A percentile compares a stretch with the other conserved stretches of the same genome.
Evolutionary conservation across 2,329 filamentous ascomycete genomes (phyloP).

Genomic region (Nannizziopsis barbatae): DNA sequence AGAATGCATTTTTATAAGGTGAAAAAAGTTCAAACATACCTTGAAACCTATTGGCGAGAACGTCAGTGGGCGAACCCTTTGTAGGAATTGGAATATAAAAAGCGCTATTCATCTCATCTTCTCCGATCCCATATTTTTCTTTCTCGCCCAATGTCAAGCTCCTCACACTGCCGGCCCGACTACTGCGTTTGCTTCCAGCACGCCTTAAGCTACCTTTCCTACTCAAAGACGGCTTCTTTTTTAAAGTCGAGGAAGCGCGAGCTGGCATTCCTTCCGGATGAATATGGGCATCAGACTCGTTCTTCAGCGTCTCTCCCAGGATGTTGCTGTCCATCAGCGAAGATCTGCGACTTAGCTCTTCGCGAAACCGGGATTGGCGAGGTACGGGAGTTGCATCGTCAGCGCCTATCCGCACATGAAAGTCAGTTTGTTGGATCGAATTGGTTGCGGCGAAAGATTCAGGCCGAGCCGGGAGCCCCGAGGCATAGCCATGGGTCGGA

Average conservation of each 20-base stretch:
- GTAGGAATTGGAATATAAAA: conserved; percentile 88
- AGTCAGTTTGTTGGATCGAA: conserved; percentile 24
- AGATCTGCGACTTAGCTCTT: conserved; percentile 32
- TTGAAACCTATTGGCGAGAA: conserved; percentile 78
- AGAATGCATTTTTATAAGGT: conserved; percentile 5
- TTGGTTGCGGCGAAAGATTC: conserved; percentile 31
- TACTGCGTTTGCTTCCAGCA: conserved; percentile 67
- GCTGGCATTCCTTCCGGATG: conserved; percentile 29
- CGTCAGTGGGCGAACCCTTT: conserved; percentile 73
- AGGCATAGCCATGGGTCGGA: conserved; percentile 23
- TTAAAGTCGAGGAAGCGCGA: conserved; percentile 55
- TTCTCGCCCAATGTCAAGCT: conserved; percentile 63
- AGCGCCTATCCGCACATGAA: conserved; percentile 28
- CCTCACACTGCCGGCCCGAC: conserved; percentile 74
- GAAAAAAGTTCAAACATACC: conserved; percentile 41
- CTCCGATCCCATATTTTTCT: conserved; percentile 34
- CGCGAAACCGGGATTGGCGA: conserved; percentile 31
- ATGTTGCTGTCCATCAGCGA: conserved; percentile 22
- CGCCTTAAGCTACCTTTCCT: conserved; percentile 64
- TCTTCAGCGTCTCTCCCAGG: conserved; percentile 12
- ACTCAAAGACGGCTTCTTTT: conserved; percentile 69
- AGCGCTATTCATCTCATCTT: conserved; percentile 62
- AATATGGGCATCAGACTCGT: conserved; percentile 34
- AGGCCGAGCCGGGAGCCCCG: conserved; percentile 29
- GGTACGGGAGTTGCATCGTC: conserved; percentile 23